A percentile compares a stretch with the other conserved stretches of the same genome.
phyloP scores from a whole-genome alignment of 768 basidiomycete genomes.

The Mycena kentingensis region DNA sequence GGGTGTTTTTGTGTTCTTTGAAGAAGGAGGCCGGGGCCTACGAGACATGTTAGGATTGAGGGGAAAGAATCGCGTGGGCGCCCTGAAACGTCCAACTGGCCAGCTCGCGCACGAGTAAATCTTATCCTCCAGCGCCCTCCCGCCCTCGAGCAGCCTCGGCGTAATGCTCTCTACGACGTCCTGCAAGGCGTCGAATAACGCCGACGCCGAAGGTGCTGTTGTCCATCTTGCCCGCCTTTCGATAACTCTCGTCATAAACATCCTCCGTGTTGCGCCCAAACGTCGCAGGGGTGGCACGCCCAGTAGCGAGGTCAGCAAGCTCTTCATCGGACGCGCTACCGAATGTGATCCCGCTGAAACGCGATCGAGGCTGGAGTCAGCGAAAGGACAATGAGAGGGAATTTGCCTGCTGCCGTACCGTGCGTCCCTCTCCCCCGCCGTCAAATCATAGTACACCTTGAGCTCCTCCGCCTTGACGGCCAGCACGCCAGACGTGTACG shows the following conservation, averaged over 20 bases:
- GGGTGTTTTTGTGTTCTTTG: slow-evolving; percentile 42
- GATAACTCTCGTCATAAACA: slow-evolving; percentile 35
- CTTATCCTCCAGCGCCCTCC: slow-evolving; percentile 11
- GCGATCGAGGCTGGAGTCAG: no score
- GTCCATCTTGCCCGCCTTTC: slow-evolving; percentile 36
- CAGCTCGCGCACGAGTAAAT: slow-evolving; percentile 32
- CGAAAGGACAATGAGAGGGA: not conserved
- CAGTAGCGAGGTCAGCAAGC: slow-evolving; percentile 23
- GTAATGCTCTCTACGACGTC: slow-evolving; percentile 31
- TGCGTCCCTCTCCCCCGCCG: not conserved
- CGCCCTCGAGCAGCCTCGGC: slow-evolving; percentile 21
- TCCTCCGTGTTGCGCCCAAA: slow-evolving; percentile 31
- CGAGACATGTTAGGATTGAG: not conserved
- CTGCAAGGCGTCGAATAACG: slow-evolving; percentile 28
- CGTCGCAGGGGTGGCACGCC: slow-evolving; percentile 31
- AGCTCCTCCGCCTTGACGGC: not conserved
- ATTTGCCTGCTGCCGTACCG: no score
- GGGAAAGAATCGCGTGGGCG: not conserved
- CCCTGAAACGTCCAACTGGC: slow-evolving; percentile 43
- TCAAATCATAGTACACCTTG: not conserved
- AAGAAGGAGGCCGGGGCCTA: slow-evolving; percentile 39
- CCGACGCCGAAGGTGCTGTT: slow-evolving; percentile 29
- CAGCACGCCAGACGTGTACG: not conserved
- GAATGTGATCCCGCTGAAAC: not conserved
- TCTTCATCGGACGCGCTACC: not conserved